These are phyloP conservation scores for Fusarium foetens DNA, from an alignment of 2,329 filamentous ascomycete species.

Conservation along the genomic window DNA sequence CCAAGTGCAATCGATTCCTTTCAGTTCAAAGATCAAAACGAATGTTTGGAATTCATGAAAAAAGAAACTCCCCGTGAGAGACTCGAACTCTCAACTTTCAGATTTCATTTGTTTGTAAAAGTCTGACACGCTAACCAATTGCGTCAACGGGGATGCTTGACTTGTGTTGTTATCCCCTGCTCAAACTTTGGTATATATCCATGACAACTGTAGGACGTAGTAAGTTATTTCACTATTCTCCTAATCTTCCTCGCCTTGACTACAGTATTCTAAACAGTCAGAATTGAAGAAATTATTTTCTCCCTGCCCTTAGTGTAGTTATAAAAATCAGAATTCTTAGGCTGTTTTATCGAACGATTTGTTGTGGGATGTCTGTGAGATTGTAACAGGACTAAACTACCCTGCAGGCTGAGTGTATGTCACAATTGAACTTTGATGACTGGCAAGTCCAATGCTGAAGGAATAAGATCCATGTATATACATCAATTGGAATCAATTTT, in stretches of 20 bases:
- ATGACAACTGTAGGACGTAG: fast-evolving
- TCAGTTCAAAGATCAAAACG: fast-evolving
- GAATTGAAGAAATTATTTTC: too few species aligned
- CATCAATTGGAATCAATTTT: too few species aligned
- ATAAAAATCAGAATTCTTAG: too few species aligned
- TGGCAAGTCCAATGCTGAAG: too few species aligned
- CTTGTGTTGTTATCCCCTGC: fast-evolving
- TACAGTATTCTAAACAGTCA: fast-evolving
- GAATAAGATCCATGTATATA: too few species aligned
- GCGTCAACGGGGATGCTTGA: slow-evolving; percentile 1
- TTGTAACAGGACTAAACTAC: too few species aligned
- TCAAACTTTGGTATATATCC: fast-evolving
- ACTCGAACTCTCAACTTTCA: slow-evolving; percentile 21
- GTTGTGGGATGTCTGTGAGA: too few species aligned
- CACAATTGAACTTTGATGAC: too few species aligned
- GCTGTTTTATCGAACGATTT: too few species aligned
- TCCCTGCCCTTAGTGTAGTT: too few species aligned
- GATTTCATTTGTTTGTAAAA: slow-evolving; percentile 19
- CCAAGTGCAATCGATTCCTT: fast-evolving
- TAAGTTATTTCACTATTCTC: too few species aligned
- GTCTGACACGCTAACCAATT: slow-evolving; percentile 34
- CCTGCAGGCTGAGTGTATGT: too few species aligned
- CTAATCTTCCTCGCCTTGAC: fast-evolving
- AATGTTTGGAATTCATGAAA: fast-evolving
- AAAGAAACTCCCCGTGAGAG: neutral